Base-by-base conservation (phyloP, 1,284 basidiomycete species). In the Cerioporus squamosus region DNA sequence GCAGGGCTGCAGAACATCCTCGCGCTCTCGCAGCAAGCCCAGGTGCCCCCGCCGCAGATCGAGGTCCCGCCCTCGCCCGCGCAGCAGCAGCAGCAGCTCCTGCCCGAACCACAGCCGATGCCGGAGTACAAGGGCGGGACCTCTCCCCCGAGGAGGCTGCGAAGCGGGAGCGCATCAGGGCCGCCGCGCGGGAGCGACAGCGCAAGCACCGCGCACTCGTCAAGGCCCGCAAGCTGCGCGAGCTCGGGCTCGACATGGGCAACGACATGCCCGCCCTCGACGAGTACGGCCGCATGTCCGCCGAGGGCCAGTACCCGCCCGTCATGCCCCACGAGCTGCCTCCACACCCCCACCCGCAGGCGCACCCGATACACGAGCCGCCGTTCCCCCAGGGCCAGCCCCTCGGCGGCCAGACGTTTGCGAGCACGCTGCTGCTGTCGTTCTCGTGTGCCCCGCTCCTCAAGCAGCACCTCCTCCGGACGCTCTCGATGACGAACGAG, bases 171-270 rank as follows among this genome's bases (percentile, higher is more conserved):
- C 78, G 85, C 56, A 83, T 91, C 49, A 81, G 89, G 15, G 81
- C 85, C 2, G 85, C 88, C 0, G 91, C 90, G 5, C 76, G 90
- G 39, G 89, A 92, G 67, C 77, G 91, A 53, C 90, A 93, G 68
- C 76, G 90, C 52, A 93, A 92, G 66, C 91, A 93, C 70, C 86
- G 91, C 39, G 81, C 79, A 57, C 77, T 89, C 42, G 85, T 91
- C 51, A 91, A 91, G 73, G 85, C 88, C 69, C 80, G 84, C 63
- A 90, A 91, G 70, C 82, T 91, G 81, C 81, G 85, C 59, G 89
- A 89, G 62, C 79, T 91, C n/a, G 90, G 87, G 9, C 72, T 90
- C 51, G 87, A 90, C 67, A 88, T 89, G 84, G 85, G 85, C 54
- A 84, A 84, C 76, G 86, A 88, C 62, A 78, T 85, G 60, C 77